A percentile compares a stretch with the other conserved stretches of the same genome.
Conservation (phyloP, 2,329 filamentous ascomycete genomes). For the Calonectria henricotiae region DNA sequence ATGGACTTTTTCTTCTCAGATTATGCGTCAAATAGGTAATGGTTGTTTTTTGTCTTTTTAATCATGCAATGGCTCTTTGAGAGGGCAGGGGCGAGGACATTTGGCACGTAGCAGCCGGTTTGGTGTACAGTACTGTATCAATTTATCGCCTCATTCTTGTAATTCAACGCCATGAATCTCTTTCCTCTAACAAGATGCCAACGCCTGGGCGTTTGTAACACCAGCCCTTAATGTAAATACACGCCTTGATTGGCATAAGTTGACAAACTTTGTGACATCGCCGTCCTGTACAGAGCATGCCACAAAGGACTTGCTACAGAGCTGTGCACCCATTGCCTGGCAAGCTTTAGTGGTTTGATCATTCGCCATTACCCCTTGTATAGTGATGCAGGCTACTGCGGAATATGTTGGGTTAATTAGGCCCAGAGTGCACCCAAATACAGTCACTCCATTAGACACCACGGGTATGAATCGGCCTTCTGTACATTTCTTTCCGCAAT, state of each 20-base stretch:
- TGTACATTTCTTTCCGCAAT: not conserved
- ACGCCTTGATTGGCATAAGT: not conserved
- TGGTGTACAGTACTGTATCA: not conserved
- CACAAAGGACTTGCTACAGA: not conserved
- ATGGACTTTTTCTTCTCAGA: not conserved
- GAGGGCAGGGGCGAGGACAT: not conserved
- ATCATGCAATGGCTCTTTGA: not conserved
- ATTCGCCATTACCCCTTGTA: not conserved
- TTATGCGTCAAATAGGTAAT: not conserved
- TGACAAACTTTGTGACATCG: not conserved
- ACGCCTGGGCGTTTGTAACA: not conserved
- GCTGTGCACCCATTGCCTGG: not conserved
- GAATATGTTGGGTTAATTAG: not conserved
- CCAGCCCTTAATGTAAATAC: too few relatives aligned
- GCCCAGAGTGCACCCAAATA: not conserved
- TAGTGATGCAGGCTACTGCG: not conserved
- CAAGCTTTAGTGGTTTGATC: not conserved
- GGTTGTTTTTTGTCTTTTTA: not conserved
- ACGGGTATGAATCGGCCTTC: not conserved
- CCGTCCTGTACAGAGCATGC: not conserved
- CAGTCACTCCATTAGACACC: not conserved
- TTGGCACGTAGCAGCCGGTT: not conserved
- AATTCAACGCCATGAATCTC: not conserved
- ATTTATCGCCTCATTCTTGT: not conserved
- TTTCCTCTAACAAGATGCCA: not conserved